Evolutionary conservation across 2,329 filamentous ascomycete species (phyloP).

Genomic region (Phaeosphaeriaceae sp.): DNA sequence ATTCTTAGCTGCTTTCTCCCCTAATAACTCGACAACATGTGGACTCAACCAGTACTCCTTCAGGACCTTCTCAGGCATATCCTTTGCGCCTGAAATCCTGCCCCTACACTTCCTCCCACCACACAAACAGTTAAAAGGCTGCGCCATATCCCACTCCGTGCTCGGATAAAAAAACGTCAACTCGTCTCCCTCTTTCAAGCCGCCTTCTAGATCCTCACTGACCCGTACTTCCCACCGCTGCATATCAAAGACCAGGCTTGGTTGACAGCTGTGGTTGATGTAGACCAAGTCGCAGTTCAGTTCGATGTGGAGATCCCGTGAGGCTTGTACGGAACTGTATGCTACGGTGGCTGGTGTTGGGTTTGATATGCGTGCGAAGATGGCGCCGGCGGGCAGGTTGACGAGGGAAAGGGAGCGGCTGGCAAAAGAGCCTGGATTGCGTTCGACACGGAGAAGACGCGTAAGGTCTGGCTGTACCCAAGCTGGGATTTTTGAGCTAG

Average conservation of each 20-base stretch:
- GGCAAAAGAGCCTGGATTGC: constrained; percentile 48
- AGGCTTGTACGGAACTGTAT: constrained; percentile 61
- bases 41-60: constrained; percentile 57
- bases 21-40: constrained; percentile 42
- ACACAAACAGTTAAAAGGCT: constrained; percentile 73
- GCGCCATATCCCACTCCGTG: constrained; percentile 76
- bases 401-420: constrained; percentile 57
- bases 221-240: constrained; percentile 59
- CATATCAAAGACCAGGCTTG: constrained; percentile 62
- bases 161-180: constrained; percentile 74
- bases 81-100: constrained; percentile 66
- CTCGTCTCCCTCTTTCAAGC: constrained; percentile 48
- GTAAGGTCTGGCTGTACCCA: constrained; percentile 49
- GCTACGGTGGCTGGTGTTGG: constrained; percentile 54
- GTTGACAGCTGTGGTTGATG: constrained; percentile 63
- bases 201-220: constrained; percentile 51
- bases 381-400: constrained; percentile 56
- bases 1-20: neutral
- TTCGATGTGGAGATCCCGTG: constrained; percentile 59
- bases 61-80: constrained; percentile 63
- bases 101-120: constrained; percentile 64
- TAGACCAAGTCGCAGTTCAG: constrained; percentile 63
- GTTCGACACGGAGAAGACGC: constrained; percentile 48
- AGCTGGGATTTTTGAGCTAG: constrained; percentile 32
- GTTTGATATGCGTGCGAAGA: constrained; percentile 58